Base-by-base conservation (phyloP, 139 green algal genomes). In the Micractinium conductrix region DNA sequence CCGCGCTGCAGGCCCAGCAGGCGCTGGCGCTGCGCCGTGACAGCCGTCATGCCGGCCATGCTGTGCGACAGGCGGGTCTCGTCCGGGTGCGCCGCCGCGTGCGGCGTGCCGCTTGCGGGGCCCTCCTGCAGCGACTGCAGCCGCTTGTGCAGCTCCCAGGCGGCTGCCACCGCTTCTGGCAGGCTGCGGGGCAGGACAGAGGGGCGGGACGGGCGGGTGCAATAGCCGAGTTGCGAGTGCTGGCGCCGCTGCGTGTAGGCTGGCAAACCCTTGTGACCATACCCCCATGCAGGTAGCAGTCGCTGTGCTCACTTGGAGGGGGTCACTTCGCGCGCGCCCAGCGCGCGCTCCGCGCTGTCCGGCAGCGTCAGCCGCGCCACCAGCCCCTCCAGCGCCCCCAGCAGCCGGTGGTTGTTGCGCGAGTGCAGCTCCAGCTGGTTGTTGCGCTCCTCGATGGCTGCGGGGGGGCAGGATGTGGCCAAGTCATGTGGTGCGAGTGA, bases 361-460 rank as follows among this genome's bases (percentile, higher is more conserved):
- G 76, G 74, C 67, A 92, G 86, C 53, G 48, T 74, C 37, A 93
- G 84, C 24, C 71, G 58, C 4, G 65, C 71, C 48, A 91, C 86
- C 72, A 93, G 79, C 37, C 30, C 76, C 65, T 91, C 86, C 84
- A 93, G 78, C 35, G 84, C 63, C 9, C 35, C 80, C 80, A 92
- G 74, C 86, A 93, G 86, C 78, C 65, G 50, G 12, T 53, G 33
- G 73, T 91, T 91, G 82, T 91, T 89, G n/a, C 89, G 86, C 8
- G 86, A 83, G 78, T 89, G 83, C 42, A 78, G 87, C 84, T 93
- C 88, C 85, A 93, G 84, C 74, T 81, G 69, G 81, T 92, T 92
- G 84, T 92, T 93, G 53, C 90, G 87, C 22, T 80, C 85, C 75
- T 93, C 90, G 21, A 93, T 93, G 42, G 84, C 87, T 65, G 88